Percentiles rank a stretch among this genome's conserved stretches.
Evolutionary conservation across 768 basidiomycete species (phyloP).

Genomic region (Hemileccinum rubropunctum): DNA sequence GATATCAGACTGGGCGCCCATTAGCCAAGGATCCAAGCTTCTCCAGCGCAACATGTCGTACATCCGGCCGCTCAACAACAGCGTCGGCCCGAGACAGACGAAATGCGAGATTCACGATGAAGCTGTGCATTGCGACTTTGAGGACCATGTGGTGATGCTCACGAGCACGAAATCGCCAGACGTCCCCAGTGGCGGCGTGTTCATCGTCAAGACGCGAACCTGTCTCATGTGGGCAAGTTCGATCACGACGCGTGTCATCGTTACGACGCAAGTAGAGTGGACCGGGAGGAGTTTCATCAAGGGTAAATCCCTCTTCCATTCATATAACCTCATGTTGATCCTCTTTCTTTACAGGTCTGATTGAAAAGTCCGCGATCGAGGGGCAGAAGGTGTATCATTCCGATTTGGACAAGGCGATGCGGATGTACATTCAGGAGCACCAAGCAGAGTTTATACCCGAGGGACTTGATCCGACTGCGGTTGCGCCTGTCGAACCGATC

Average conservation of each 20-base stretch:
- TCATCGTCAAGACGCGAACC: slow-evolving; percentile 90
- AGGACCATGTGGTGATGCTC: slow-evolving; percentile 75
- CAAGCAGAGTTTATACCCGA: slow-evolving; percentile 86
- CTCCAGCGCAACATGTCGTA: slow-evolving; percentile 91
- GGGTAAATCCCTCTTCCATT: slow-evolving; percentile 43
- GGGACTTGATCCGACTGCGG: slow-evolving; percentile 60
- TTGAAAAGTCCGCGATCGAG: slow-evolving; percentile 87
- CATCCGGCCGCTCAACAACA: slow-evolving; percentile 87
- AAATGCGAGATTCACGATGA: slow-evolving; percentile 96
- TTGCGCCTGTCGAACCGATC: slow-evolving; percentile 46
- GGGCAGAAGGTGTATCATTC: slow-evolving; percentile 87
- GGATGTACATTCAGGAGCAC: slow-evolving; percentile 85
- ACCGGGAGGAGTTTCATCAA: slow-evolving; percentile 96
- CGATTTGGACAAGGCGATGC: slow-evolving; percentile 83
- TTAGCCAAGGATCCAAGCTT: slow-evolving; percentile 55
- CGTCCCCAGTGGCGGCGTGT: slow-evolving; percentile 91
- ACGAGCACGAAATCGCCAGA: slow-evolving; percentile 94
- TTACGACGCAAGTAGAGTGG: slow-evolving; percentile 95
- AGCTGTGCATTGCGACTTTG: slow-evolving; percentile 73
- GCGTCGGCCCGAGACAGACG: slow-evolving; percentile 90
- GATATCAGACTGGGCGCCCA: slow-evolving; percentile 91
- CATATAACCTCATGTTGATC: neutral
- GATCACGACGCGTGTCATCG: slow-evolving; percentile 72
- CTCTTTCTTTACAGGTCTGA: slow-evolving; percentile 62
- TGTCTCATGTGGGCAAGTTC: slow-evolving; percentile 93